Evolutionary conservation across 2,329 filamentous ascomycete genomes (phyloP), one percentile per base, ranked within the genome.

Genomic region (Rhynchosporium secalis): DNA sequence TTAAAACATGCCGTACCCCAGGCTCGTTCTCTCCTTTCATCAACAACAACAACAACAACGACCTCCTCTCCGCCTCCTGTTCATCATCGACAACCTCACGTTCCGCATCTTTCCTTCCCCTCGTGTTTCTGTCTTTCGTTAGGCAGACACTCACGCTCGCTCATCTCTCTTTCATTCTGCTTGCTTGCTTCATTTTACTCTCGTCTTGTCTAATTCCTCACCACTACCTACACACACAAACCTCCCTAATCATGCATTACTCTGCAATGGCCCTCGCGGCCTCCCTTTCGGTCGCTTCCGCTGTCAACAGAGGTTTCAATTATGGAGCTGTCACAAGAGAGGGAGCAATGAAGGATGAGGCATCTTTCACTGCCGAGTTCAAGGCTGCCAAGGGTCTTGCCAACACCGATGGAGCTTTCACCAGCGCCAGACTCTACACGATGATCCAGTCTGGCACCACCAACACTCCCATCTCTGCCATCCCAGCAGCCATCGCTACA

Each of bases 401-500:
- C n/a, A 86, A 86, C 52, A 86, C 87, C 61, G 76, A 80, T 28
- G 84, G 84, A 58, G 58, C 58, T 36, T 90, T 88, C 78, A 88
- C 78, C 69, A 86, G 83, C 60, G 88, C 86, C 52, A 86, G 88
- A 62, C 80, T 91, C 28, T 91, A 88, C 77, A 91, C 88, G 68
- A 90, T 52, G 47, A 62, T 66, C 41, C 61, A 66, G 61, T 57
- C 41, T 26, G 56, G 46, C 29, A 64, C 64, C 4, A 56, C 56
- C n/a, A 40, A 47, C 5, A 52, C 54, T 40, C 81, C 85, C 70
- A 91, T 90, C 72, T 79, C 82, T 47, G 90, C 88, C 68, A 90
- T 96, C 66, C 88, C 88, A 38, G 92, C 92, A 40, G 92, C 91
- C 70, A 91, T 96, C 76, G 83, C 82, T 69, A 91, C 90, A 71